Conservation (phyloP, 805 yeast species). For the Saccharomycopsis vini region DNA sequence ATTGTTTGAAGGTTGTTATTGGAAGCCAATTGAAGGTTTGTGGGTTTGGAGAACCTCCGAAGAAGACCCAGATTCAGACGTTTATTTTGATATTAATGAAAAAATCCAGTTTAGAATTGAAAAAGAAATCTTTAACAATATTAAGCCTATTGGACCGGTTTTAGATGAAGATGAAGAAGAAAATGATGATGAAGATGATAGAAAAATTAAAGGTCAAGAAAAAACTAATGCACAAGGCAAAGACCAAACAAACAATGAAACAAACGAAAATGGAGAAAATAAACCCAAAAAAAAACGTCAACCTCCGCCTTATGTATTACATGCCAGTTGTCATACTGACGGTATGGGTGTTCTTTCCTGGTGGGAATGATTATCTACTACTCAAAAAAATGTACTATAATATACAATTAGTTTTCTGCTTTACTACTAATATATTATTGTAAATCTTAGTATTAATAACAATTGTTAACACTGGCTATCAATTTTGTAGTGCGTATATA, state of each 20-base stretch:
- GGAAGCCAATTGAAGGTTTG: constrained; percentile 68
- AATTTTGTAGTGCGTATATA: too few species aligned
- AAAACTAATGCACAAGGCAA: constrained; percentile 23
- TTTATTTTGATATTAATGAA: constrained; percentile 85
- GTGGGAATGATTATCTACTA: constrained; percentile 72
- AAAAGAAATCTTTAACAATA: constrained; percentile 75
- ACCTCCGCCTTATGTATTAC: constrained; percentile 73
- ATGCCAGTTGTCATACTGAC: constrained; percentile 89
- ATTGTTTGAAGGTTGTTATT: constrained; percentile 70
- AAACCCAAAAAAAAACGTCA: constrained; percentile 26
- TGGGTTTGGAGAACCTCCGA: constrained; percentile 86
- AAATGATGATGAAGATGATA: constrained; percentile 22
- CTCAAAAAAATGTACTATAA: background rate
- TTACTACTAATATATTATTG: too few species aligned
- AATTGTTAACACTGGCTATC: too few species aligned
- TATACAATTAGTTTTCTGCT: too few species aligned
- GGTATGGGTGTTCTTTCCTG: constrained; percentile 96
- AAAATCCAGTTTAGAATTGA: constrained; percentile 87
- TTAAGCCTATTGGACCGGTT: constrained; percentile 67
- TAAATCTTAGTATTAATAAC: too few species aligned
- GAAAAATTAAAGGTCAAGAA: constrained; percentile 22
- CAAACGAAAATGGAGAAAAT: constrained; percentile 23
- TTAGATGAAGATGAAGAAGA: constrained; percentile 34
- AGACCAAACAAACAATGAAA: constrained; percentile 8
- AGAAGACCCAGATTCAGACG: constrained; percentile 64